These are phyloP conservation scores for Strobilomyces confusus DNA, from an alignment of 768 basidiomycete species.

Conservation along the genomic window DNA sequence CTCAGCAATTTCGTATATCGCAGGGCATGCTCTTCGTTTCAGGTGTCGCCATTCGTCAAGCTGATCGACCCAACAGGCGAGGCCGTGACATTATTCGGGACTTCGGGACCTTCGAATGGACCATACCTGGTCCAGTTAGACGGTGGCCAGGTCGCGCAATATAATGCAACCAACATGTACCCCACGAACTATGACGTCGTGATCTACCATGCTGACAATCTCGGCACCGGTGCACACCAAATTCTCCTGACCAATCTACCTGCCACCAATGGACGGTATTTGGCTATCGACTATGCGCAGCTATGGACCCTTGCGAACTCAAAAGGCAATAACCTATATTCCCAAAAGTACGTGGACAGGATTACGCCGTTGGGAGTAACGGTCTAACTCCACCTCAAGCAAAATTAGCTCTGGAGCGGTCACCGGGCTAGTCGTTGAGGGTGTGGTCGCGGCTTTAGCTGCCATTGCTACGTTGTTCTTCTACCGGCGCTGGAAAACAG, in stretches of 20 bases:
- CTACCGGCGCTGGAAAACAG: constrained; percentile 22
- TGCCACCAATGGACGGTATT: constrained; percentile 15
- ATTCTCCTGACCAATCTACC: constrained; percentile 32
- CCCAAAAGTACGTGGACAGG: constrained; percentile 13
- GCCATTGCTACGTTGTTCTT: constrained; percentile 15
- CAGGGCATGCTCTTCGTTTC: constrained; percentile 19
- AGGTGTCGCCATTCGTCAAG: neutral
- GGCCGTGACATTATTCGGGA: constrained; percentile 44
- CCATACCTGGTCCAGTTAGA: constrained; percentile 37
- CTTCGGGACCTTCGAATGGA: constrained; percentile 34
- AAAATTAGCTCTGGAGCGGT: constrained; percentile 21
- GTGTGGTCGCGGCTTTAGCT: constrained; percentile 12
- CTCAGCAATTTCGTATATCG: constrained; percentile 1
- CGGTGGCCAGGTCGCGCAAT: constrained; percentile 16
- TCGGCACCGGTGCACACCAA: constrained; percentile 37
- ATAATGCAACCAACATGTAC: constrained; percentile 16
- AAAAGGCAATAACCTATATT: neutral
- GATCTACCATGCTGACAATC: constrained; percentile 34
- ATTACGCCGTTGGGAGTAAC: neutral
- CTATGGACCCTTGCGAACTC: constrained; percentile 14
- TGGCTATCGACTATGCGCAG: constrained; percentile 34
- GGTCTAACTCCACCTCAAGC: constrained; percentile 9
- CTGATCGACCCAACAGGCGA: constrained; percentile 31
- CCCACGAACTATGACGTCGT: constrained; percentile 25
- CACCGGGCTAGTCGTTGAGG: constrained; percentile 20